Evolutionary conservation across 805 yeast genomes (phyloP), one percentile per base, ranked within the genome.

Genomic region (Metschnikowia anglica): DNA sequence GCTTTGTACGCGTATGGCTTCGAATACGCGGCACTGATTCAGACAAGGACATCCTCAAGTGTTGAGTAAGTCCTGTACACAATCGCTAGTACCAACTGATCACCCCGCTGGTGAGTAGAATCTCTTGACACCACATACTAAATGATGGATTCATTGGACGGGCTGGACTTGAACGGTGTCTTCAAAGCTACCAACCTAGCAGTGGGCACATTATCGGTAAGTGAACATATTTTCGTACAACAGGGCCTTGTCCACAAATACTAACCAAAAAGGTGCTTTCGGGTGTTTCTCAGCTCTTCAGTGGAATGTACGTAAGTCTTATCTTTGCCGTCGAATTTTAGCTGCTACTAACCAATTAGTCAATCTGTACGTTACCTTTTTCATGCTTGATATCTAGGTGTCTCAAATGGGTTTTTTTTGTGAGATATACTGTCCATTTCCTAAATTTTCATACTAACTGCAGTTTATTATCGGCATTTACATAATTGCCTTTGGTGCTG

Each of bases 391-490:
- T 4, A 13, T n/a, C 16, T 19, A 11, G n/a, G 18, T 8, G 13
- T 10, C 16, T 16, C 37, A 17, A 9, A 4, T 21, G 29, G 3
- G 36, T 11, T 24, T 12, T 23, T 11, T 20, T 11, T 17, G 9
- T 20, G 34, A 32, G 12, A 18, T 34, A 19, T 15, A 13, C 15
- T 32, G 11, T 31, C 10, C 32, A n/a, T 5, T 10, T 26, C 13
- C 20, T 29, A 16, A 9, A 8, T 18, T 10, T 28, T 20, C 8
- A 18, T 53, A 58, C 63, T 62, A 58, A 60, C 60, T 11, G 13
- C 62, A 72, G 60, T 81, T 83, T 56, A 59, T 83, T 25, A 65
- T 79, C 37, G 85, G 86, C 1, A 34, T 83, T n/a, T 81, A 73
- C 56, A 66, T 83, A 16, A 65, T 81, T 21, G 67, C 68, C 4